These are phyloP conservation scores for Hyaloscypha hepaticicola DNA, from an alignment of 495 filamentous ascomycete genomes.

Conservation along the genomic window DNA sequence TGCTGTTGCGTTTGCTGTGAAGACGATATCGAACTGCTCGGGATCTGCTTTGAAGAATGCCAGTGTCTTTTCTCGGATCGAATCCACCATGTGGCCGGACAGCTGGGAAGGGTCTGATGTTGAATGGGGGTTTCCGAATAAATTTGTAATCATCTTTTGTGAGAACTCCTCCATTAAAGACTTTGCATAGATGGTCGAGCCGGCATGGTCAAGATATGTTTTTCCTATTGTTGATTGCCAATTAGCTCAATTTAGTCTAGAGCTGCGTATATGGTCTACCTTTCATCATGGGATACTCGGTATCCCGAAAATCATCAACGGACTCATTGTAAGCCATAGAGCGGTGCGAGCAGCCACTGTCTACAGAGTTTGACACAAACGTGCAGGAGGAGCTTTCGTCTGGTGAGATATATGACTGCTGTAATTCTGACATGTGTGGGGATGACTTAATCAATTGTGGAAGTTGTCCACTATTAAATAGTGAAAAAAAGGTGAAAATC, in stretches of 20 bases:
- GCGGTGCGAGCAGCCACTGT: not conserved
- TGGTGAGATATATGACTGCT: not conserved
- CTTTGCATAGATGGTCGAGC: constrained; percentile 68
- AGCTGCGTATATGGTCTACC: constrained; percentile 25
- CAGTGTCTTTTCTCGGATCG: constrained; percentile 56
- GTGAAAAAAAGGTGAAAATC: not conserved
- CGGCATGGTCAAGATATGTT: constrained; percentile 72
- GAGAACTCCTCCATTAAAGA: constrained; percentile 61
- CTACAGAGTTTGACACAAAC: not conserved
- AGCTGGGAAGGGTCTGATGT: constrained; percentile 61
- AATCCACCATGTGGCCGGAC: constrained; percentile 59
- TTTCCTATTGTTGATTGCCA: constrained; percentile 32
- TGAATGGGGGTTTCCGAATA: constrained; percentile 79
- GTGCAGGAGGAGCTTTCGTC: not conserved
- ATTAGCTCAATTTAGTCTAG: not conserved
- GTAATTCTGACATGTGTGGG: not conserved
- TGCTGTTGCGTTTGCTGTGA: constrained; percentile 67
- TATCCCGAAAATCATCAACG: constrained; percentile 38
- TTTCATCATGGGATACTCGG: constrained; percentile 45
- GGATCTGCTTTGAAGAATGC: constrained; percentile 62
- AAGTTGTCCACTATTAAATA: not conserved
- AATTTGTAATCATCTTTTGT: constrained; percentile 51
- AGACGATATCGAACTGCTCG: constrained; percentile 65
- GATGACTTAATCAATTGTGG: not conserved
- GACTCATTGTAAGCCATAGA: constrained; percentile 15